Evolutionary conservation across 495 filamentous ascomycete species (phyloP), one percentile per base, ranked within the genome.

Genomic region (Penicillium simplicissimum): DNA sequence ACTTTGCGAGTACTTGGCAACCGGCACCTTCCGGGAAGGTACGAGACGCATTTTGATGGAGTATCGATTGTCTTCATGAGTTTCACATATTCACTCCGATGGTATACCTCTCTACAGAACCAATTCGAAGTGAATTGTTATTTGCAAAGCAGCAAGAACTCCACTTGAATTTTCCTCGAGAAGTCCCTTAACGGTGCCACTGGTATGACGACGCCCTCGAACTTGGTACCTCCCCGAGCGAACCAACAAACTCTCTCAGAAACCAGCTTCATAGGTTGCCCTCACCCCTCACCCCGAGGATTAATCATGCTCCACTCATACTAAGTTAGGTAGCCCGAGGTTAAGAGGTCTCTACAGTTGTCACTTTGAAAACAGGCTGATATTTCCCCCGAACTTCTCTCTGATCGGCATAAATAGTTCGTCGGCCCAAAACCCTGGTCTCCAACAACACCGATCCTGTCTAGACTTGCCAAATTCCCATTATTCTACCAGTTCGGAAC

Each of bases 301-400:
- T 31, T 31, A 31, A 31, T 31, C 4, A 31, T 31, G 28, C 25
- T 2, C 25, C 25, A 28, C n/a, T n/a, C n/a, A n/a, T 28, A 28
- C 25, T 4, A 28, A 28, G n/a, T 4, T 28, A 31, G 28, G 6
- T 6, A 31, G 28, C 28, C 28, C 28, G 28, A 31, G 28, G 28
- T 31, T 31, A 31, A 31, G 2, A 31, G 6, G 0, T 31, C 28
- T 31, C 28, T 31, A 31, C 28, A 4, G 28, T 31, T 31, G 28
- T 31, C 4, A 31, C 28, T 4, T 0, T 36, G n/a, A 54, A 25
- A 63, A 67, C 60, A 67, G 62, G 59, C 59, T 63, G 55, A 67
- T 63, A 49, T 42, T 65, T 62, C 47, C 40, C 55, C 60, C 60
- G 35, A 56, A 52, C 28, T 28, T 15, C 21, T 40, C 43, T 53